A percentile compares a stretch with the other conserved stretches of the same genome.
Conservation (phyloP, 306 rosid species). For the Luffa acutangula region DNA sequence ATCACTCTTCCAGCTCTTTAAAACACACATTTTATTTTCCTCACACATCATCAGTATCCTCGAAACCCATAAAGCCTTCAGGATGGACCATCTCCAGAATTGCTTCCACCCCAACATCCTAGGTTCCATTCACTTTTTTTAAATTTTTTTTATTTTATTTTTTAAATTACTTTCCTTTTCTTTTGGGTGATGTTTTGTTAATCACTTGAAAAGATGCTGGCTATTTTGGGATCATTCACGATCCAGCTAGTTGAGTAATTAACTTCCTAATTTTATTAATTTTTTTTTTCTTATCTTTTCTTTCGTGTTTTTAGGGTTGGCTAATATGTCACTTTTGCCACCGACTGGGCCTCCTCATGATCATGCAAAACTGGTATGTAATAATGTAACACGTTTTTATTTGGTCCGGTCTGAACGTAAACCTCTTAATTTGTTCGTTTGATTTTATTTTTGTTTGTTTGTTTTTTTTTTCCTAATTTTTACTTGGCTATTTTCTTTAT, state of each 20-base stretch:
- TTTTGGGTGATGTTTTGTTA: neutral
- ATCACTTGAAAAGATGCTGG: neutral
- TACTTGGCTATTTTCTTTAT: neutral
- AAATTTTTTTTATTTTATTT: too few relatives aligned
- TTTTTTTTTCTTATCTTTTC: neutral
- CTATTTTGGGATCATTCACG: neutral
- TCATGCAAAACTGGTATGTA: neutral
- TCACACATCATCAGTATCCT: neutral
- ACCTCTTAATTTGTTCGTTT: neutral
- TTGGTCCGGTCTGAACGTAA: neutral
- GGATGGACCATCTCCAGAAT: neutral
- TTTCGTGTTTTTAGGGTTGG: neutral
- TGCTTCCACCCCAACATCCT: neutral
- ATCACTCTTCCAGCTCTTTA: neutral
- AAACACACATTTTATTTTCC: neutral
- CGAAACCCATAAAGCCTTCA: neutral
- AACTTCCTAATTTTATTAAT: too few relatives aligned
- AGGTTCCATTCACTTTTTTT: neutral
- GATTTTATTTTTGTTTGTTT: fast-evolving
- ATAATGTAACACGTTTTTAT: neutral
- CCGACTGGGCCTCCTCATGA: neutral
- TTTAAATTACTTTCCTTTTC: neutral
- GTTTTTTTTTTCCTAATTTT: neutral
- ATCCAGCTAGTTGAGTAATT: neutral
- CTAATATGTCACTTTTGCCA: neutral